Percentiles rank a stretch among this genome's conserved stretches.
Evolutionary conservation across 306 rosid genomes (phyloP).

Genomic region (Sicyos baderoa): DNA sequence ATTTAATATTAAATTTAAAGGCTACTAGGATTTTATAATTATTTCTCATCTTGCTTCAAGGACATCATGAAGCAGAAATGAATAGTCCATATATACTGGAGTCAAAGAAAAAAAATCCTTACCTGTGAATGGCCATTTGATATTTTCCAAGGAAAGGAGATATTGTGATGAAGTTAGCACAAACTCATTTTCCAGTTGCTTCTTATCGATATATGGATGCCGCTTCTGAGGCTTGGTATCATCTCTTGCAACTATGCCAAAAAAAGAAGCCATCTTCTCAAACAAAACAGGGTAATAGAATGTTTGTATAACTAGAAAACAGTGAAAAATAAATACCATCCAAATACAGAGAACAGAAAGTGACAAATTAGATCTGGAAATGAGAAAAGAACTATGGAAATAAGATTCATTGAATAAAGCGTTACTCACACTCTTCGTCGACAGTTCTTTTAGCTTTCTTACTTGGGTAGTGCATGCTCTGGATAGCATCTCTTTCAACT

Average conservation of each 20-base stretch:
- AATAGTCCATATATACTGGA: neutral
- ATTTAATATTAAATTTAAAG: neutral
- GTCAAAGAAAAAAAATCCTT: constrained; percentile 18
- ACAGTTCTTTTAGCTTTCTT: constrained; percentile 60
- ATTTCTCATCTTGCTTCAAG: neutral
- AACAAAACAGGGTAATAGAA: constrained; percentile 11
- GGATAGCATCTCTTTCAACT: constrained; percentile 42
- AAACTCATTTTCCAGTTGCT: constrained; percentile 73
- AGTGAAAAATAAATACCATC: neutral
- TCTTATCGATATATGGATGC: constrained; percentile 47
- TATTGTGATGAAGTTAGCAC: constrained; percentile 79
- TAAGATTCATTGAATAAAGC: constrained; percentile 19
- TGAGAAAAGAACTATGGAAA: constrained; percentile 19
- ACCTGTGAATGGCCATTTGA: constrained; percentile 67
- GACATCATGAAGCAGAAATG: constrained; percentile 9
- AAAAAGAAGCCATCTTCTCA: constrained; percentile 21
- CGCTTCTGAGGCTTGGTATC: constrained; percentile 41
- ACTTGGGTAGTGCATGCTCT: constrained; percentile 47
- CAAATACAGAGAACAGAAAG: neutral
- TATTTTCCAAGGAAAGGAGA: constrained; percentile 59
- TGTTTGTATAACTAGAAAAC: neutral
- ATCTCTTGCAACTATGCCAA: constrained; percentile 31
- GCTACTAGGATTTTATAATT: neutral
- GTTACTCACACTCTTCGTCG: constrained; percentile 51
- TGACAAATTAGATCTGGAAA: neutral